Evolutionary conservation across 1,284 basidiomycete species (phyloP), one percentile per base, ranked within the genome.

Genomic region (Earliella scabrosa): DNA sequence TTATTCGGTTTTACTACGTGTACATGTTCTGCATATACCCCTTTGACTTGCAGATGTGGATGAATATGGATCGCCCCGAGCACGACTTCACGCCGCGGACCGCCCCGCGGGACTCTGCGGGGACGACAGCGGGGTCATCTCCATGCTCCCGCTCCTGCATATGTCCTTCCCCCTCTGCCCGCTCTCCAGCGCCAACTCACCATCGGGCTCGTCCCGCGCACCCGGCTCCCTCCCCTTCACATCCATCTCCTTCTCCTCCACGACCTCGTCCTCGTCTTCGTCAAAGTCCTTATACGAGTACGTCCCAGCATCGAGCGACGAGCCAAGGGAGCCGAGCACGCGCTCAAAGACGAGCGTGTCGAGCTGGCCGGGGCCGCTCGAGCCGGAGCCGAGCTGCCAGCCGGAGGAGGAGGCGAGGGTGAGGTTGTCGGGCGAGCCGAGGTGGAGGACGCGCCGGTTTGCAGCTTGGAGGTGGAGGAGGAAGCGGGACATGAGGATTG

Each of bases 401-500:
- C n/a, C 13, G 13, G 24, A 43, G 24, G 24, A 11, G 23, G 26
- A 29, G 26, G 20, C 35, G 24, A 16, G 6, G 23, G n/a, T 8
- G 9, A 24, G 38, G 24, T 36, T 14, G 26, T 38, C 36, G 46
- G 27, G 34, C 14, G 36, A 50, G 48, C 11, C 18, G 39, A 23
- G 39, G 46, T 39, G 23, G n/a, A 38, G 8, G 27, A 40, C 36
- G 27, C 48, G 36, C 27, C 52, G 45, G 20, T 47, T 45, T 4
- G 45, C 52, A 39, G 52, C 14, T 18, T 53, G 45, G 45, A 53
- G 52, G 38, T 47, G 20, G 27, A 53, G 27, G 45, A 53, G 45
- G 45, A 53, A 53, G 45, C 52, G 45, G 21, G 52, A 53, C 38
- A 53, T 36, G 45, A 53, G 52, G 45, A 53, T 47, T 14, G 52